phyloP scores from a whole-genome alignment of 2,329 filamentous ascomycete genomes.

The Cadophora sp. region DNA sequence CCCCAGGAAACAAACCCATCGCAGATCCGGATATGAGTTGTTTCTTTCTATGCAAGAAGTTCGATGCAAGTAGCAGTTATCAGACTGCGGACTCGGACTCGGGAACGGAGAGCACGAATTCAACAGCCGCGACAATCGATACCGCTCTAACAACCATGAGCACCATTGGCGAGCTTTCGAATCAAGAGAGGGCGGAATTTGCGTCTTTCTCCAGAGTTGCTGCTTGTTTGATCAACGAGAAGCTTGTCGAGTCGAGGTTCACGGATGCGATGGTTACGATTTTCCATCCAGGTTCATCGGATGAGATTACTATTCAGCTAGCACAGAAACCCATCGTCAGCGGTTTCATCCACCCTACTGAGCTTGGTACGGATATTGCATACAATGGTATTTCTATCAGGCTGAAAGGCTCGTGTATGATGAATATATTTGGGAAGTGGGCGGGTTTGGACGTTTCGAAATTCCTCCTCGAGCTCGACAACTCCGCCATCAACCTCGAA shows the following conservation, averaged over 20 bases:
- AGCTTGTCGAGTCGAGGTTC: not conserved
- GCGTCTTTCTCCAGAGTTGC: not conserved
- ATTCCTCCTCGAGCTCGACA: not conserved
- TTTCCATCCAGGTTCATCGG: slow-evolving; percentile 1
- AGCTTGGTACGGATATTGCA: not conserved
- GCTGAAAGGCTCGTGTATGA: slow-evolving; percentile 9
- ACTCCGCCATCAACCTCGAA: not conserved
- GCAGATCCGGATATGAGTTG: not conserved
- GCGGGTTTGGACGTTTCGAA: not conserved
- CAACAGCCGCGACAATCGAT: not conserved
- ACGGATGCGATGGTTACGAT: not conserved
- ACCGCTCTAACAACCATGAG: not conserved
- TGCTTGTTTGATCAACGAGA: slow-evolving; percentile 13
- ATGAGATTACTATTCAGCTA: not conserved
- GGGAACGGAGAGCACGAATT: not conserved
- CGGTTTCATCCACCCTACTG: not conserved
- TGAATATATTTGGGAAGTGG: slow-evolving; percentile 10
- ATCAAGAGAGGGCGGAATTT: slow-evolving; percentile 10
- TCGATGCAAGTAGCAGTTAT: slow-evolving; percentile 1
- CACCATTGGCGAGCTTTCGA: not conserved
- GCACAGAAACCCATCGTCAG: not conserved
- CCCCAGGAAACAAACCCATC: not conserved
- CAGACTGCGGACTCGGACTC: slow-evolving; percentile 10
- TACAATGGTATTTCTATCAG: not conserved
- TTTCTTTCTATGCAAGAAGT: slow-evolving; percentile 11